These are phyloP conservation scores for Margaritispora aquatica DNA, from an alignment of 495 filamentous ascomycete genomes.

Conservation along the genomic window DNA sequence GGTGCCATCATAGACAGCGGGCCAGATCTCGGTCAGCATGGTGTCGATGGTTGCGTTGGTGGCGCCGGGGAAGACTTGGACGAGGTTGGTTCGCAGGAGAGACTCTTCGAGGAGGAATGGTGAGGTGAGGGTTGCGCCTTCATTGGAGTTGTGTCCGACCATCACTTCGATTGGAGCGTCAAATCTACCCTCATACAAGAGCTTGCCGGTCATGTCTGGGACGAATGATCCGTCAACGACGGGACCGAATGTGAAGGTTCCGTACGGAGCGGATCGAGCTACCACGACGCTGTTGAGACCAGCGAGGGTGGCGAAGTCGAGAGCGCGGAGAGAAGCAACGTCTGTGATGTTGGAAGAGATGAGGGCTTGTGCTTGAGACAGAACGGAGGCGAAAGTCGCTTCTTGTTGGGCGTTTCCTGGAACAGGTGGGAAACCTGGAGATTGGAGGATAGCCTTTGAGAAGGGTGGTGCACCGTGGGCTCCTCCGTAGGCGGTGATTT, in stretches of 20 bases:
- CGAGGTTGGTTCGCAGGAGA: slow-evolving; percentile 46
- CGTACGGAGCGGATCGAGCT: slow-evolving; percentile 30
- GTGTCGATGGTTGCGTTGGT: slow-evolving; percentile 5
- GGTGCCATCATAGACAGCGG: slow-evolving; percentile 32
- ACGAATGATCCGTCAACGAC: slow-evolving; percentile 55
- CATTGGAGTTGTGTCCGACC: slow-evolving; percentile 48
- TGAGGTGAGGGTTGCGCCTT: slow-evolving; percentile 33
- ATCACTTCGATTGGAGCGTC: slow-evolving; percentile 48
- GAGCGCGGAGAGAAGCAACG: slow-evolving; percentile 40
- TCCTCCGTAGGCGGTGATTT: slow-evolving; percentile 52
- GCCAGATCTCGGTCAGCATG: slow-evolving; percentile 1
- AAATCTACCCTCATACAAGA: slow-evolving; percentile 52
- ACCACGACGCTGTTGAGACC: slow-evolving; percentile 47
- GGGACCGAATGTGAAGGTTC: slow-evolving; percentile 48
- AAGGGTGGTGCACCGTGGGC: slow-evolving; percentile 15
- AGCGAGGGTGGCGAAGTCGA: slow-evolving; percentile 39
- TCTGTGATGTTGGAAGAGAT: slow-evolving; percentile 27
- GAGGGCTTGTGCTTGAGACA: slow-evolving; percentile 11
- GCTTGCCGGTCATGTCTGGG: slow-evolving; percentile 44
- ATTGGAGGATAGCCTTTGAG: slow-evolving; percentile 22
- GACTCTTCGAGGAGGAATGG: slow-evolving; percentile 16
- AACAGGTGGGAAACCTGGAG: slow-evolving; percentile 19
- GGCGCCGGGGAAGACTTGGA: slow-evolving; percentile 25
- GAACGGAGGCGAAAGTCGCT: slow-evolving; percentile 12
- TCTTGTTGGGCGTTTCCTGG: slow-evolving; percentile 15